Evolutionary conservation across 768 basidiomycete genomes (phyloP).

Genomic region (Russula olivacea): DNA sequence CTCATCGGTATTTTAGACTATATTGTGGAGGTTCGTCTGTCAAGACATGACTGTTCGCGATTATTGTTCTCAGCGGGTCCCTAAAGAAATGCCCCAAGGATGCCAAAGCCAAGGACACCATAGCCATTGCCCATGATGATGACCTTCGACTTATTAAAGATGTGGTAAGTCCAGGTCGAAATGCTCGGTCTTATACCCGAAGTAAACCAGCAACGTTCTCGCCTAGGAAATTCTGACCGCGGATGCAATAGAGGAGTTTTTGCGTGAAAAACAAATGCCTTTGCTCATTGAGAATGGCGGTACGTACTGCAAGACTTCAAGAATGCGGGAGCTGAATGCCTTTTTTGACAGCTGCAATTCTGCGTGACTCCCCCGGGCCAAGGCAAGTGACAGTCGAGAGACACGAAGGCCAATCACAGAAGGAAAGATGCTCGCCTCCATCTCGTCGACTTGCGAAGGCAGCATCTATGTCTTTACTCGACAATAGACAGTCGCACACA

Average conservation of each 20-base stretch:
- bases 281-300: background rate
- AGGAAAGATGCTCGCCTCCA: too few species aligned
- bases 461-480: too few species aligned
- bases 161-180: background rate
- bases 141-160: background rate
- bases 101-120: background rate
- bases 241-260: background rate
- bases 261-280: background rate
- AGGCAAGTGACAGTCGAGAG: too few species aligned
- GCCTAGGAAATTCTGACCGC: background rate
- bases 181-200: background rate
- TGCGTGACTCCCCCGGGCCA: background rate
- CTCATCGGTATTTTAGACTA: background rate
- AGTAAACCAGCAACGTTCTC: background rate
- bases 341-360: background rate
- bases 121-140: background rate
- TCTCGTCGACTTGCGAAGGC: too few species aligned
- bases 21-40: background rate
- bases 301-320: background rate
- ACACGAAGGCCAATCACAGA: too few species aligned
- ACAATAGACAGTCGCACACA: too few species aligned
- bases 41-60: background rate
- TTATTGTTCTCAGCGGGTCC: background rate
- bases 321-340: background rate
- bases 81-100: background rate